These are phyloP conservation scores for Xylaria arbuscula DNA, from an alignment of 2,329 filamentous ascomycete genomes.

Conservation along the genomic window DNA sequence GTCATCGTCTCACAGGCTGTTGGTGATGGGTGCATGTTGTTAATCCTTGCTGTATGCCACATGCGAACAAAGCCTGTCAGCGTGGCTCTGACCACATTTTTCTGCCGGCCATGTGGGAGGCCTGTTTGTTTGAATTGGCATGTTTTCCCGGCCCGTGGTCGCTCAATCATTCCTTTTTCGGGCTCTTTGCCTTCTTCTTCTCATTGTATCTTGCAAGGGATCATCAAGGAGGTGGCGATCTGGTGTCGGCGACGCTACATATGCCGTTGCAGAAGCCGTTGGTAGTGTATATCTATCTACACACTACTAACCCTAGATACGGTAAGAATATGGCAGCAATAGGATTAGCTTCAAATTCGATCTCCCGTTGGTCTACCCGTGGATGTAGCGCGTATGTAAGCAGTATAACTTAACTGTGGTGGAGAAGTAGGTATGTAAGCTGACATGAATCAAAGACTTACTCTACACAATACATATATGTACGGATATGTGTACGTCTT, in stretches of 20 bases:
- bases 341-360: not conserved
- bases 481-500: not conserved
- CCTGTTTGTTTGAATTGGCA: constrained; percentile 23
- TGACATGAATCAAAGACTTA: not conserved
- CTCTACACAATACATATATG: no score
- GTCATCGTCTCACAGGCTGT: constrained; percentile 5
- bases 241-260: constrained; percentile 4
- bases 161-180: constrained; percentile 12
- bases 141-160: constrained; percentile 11
- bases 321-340: no score
- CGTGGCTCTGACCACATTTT: constrained; percentile 23
- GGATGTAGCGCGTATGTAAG: not conserved
- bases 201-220: constrained; percentile 7
- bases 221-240: constrained; percentile 12
- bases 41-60: constrained; percentile 23
- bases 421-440: constrained; percentile 7
- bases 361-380: not conserved
- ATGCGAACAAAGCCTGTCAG: constrained; percentile 35
- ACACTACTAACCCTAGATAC: no score
- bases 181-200: not conserved
- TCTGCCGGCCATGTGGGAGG: constrained; percentile 35
- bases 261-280: not conserved
- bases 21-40: constrained; percentile 27
- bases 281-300: not conserved
- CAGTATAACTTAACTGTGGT: not conserved